Conservation (phyloP, 1,284 basidiomycete genomes). For the Cystobasidium slooffiae region DNA sequence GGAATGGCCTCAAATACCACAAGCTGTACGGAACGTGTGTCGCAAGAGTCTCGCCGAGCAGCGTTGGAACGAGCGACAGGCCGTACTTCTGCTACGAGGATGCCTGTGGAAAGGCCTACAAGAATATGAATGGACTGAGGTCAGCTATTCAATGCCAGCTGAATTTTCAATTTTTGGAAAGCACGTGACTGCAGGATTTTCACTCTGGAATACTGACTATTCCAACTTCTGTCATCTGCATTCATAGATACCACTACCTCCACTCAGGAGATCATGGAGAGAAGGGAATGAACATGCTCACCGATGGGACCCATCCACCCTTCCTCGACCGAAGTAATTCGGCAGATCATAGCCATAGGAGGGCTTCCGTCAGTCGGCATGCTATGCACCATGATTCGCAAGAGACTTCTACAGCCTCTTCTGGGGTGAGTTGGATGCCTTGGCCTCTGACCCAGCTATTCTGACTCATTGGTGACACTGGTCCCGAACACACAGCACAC, state of each 20-base stretch:
- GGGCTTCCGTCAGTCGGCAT: constrained; percentile 11
- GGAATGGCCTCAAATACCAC: constrained; percentile 43
- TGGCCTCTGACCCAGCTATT: no score
- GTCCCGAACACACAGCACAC: no score
- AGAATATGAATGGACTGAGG: constrained; percentile 35
- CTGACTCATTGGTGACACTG: no score
- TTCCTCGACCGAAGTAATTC: constrained; percentile 25
- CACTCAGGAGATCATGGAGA: constrained; percentile 35
- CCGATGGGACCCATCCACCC: constrained; percentile 33
- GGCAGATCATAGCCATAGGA: background rate
- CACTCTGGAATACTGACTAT: background rate
- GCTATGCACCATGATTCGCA: constrained; percentile 9
- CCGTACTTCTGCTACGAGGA: constrained; percentile 41
- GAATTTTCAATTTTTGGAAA: constrained; percentile 8
- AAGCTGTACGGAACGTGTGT: constrained; percentile 33
- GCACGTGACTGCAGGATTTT: constrained; percentile 4
- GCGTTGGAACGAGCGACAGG: constrained; percentile 12
- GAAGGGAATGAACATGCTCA: constrained; percentile 40
- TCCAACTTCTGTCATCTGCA: background rate
- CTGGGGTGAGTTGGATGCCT: no score
- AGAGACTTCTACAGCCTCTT: constrained; percentile 8
- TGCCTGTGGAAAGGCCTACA: constrained; percentile 30
- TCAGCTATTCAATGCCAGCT: constrained; percentile 5
- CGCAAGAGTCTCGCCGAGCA: constrained; percentile 3
- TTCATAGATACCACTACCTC: constrained; percentile 23